A percentile compares a stretch with the other conserved stretches of the same genome.
phyloP scores from a whole-genome alignment of 352 stramenopile species.

The Halophytophthora polymorphica region DNA sequence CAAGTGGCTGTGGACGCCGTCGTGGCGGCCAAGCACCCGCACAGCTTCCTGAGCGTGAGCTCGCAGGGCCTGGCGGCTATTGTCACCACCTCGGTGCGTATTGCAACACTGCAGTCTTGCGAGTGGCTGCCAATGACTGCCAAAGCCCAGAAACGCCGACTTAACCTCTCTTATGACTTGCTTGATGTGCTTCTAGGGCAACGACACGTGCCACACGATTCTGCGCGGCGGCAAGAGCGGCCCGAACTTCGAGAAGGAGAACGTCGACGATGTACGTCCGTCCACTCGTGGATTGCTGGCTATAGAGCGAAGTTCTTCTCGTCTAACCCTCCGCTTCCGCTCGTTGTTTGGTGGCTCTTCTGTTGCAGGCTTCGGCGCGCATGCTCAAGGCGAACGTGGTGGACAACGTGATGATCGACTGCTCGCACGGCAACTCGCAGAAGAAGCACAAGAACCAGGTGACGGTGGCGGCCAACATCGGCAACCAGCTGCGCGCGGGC shows the following conservation, averaged over 20 bases:
- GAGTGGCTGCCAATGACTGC: background rate
- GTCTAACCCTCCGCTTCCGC: background rate
- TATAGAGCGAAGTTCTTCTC: no score
- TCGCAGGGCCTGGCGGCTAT: slow-evolving; percentile 85
- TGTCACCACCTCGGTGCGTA: slow-evolving; percentile 65
- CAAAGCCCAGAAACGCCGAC: no score
- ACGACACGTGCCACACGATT: slow-evolving; percentile 88
- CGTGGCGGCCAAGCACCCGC: slow-evolving; percentile 74
- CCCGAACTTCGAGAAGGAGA: slow-evolving; percentile 81
- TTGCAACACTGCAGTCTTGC: background rate
- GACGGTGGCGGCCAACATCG: slow-evolving; percentile 67
- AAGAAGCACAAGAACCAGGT: slow-evolving; percentile 89
- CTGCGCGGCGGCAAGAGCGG: slow-evolving; percentile 82
- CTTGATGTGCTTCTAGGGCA: slow-evolving; percentile 36
- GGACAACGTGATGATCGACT: slow-evolving; percentile 90
- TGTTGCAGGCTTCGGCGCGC: slow-evolving; percentile 40
- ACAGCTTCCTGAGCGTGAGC: slow-evolving; percentile 88
- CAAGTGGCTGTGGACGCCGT: slow-evolving; percentile 86
- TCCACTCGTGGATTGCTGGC: background rate
- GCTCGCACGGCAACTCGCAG: slow-evolving; percentile 88
- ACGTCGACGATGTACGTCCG: slow-evolving; percentile 62
- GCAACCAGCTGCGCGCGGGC: slow-evolving; percentile 61
- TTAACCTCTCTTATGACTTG: background rate
- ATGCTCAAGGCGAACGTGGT: slow-evolving; percentile 83
- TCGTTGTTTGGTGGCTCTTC: background rate